These are phyloP conservation scores for Begonia peltatifolia DNA, from an alignment of 306 rosid species.

Conservation along the genomic window DNA sequence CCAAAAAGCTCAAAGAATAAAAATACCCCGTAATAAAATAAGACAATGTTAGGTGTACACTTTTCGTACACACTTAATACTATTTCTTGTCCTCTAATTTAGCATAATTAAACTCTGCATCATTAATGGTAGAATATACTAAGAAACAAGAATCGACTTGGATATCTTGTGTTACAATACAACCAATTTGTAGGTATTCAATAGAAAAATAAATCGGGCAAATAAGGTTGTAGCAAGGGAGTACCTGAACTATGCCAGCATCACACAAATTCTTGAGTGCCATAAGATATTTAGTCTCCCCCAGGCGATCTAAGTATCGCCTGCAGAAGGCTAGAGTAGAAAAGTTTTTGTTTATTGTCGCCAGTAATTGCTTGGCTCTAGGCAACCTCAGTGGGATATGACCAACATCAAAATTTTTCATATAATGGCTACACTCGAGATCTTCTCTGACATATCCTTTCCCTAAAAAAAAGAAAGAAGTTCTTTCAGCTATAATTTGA, in stretches of 20 bases:
- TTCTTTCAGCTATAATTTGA: too few relatives aligned
- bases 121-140: too few relatives aligned
- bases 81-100: too few relatives aligned
- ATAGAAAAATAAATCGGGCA: too few relatives aligned
- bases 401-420: slow-evolving; percentile 85
- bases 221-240: neutral
- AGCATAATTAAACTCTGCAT: too few relatives aligned
- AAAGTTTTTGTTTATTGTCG: slow-evolving; percentile 79
- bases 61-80: too few relatives aligned
- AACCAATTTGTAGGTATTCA: too few relatives aligned
- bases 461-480: slow-evolving; percentile 30
- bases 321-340: slow-evolving; percentile 90
- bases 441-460: slow-evolving; percentile 94
- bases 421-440: slow-evolving; percentile 97
- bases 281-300: slow-evolving; percentile 93
- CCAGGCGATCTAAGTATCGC: slow-evolving; percentile 84
- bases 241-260: slow-evolving; percentile 80
- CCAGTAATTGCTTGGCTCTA: slow-evolving; percentile 79
- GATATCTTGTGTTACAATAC: too few relatives aligned
- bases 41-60: too few relatives aligned
- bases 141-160: too few relatives aligned
- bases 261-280: slow-evolving; percentile 87
- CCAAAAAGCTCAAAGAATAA: too few relatives aligned
- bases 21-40: too few relatives aligned
- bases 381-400: slow-evolving; percentile 90